Base-by-base conservation (phyloP, 805 yeast species). In the Brettanomyces sp. region DNA sequence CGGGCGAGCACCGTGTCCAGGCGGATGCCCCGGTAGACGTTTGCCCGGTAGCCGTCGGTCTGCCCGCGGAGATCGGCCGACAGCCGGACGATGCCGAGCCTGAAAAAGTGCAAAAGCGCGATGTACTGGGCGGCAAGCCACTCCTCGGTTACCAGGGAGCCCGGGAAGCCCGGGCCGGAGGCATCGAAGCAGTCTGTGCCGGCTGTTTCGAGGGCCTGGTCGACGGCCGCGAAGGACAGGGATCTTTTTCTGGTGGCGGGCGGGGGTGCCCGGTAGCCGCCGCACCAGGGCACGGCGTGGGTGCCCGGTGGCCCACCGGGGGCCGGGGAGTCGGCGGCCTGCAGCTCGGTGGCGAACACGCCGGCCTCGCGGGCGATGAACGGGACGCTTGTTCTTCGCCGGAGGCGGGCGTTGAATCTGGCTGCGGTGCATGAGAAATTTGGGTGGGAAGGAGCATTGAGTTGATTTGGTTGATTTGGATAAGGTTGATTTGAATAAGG, bases 301-400 rank as follows among this genome's bases (percentile, higher is more conserved):
- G 18, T 18, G 18, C 18, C 18, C 18, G 18, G 18, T 18, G 18
- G 18, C 18, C 18, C 18, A 18, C 18, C 18, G 18, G 18, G 18
- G 18, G 18, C 18, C 18, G 18, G 18, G 18, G 18, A 13, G 21
- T 23, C 7, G 14, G 7, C 36, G 34, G 22, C 45, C 9, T 45
- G 54, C 44, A 58, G 37, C 22, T 59, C 60, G 18, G 68, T 49
- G 4, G 59, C 56, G 36, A 55, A 47, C 1, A 55, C 43, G 44
- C 61, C 67, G 11, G 69, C 34, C 28, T 70, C 76, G 3, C 52
- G 43, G 13, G 53, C 45, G 8, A 65, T 48, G 5, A 58, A 58
- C 1, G 76, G 76, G 39, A 64, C 60, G n/a, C 76, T 67, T 18
- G 59, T 56, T 42, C 76, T 57, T 54, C 76, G 53, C 13, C 58